A percentile compares a stretch with the other conserved stretches of the same genome.
phyloP scores from a whole-genome alignment of 2,329 filamentous ascomycete species.

The Cadophora luteo-olivacea region DNA sequence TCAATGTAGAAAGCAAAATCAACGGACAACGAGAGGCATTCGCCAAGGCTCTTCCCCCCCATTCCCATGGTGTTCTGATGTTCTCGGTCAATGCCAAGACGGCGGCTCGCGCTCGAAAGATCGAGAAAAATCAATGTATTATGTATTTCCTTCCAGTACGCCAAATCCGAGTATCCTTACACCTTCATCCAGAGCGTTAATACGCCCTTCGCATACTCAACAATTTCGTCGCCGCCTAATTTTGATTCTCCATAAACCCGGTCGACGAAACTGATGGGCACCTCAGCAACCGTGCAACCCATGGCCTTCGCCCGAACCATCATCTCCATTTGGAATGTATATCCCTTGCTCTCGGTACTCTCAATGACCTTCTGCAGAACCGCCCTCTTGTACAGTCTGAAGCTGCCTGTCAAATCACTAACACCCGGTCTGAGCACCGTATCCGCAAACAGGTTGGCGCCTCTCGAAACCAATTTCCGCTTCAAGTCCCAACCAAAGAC shows the following conservation, averaged over 20 bases:
- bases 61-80: too few species aligned
- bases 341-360: constrained; percentile 93
- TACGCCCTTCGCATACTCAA: constrained; percentile 92
- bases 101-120: too few species aligned
- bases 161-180: too few species aligned
- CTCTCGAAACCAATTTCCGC: constrained; percentile 81
- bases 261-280: constrained; percentile 96
- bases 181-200: constrained; percentile 80
- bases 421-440: constrained; percentile 92
- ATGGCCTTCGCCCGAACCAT: constrained; percentile 97
- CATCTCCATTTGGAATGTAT: constrained; percentile 99
- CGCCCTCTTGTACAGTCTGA: constrained; percentile 90
- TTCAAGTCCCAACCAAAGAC: constrained; percentile 98
- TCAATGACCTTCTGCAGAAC: constrained; percentile 90
- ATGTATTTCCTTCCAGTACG: too few species aligned
- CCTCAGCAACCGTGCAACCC: constrained; percentile 92
- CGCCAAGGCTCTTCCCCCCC: too few species aligned
- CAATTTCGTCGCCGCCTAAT: constrained; percentile 90
- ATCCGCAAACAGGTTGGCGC: constrained; percentile 95
- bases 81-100: too few species aligned
- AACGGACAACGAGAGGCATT: too few species aligned
- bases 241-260: constrained; percentile 95
- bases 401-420: constrained; percentile 93
- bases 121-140: too few species aligned
- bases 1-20: too few species aligned